Conservation (phyloP, 179 eudicot species). For the Nepenthes alata region DNA sequence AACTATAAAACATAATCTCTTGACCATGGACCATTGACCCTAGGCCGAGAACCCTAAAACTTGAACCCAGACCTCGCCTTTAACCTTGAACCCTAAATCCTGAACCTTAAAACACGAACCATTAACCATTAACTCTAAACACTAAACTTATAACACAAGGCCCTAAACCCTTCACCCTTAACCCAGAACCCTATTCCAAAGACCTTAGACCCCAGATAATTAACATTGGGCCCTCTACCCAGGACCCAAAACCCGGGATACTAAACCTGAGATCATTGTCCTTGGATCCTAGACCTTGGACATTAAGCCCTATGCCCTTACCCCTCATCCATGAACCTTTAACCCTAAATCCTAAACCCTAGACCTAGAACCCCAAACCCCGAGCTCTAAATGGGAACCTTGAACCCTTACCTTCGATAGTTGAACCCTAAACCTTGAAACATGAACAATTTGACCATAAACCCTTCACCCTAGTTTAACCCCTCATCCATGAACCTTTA, state of each 20-base stretch:
- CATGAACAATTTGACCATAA: too few relatives aligned
- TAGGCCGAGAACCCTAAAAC: too few relatives aligned
- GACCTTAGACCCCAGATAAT: slow-evolving; percentile 10
- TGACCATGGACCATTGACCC: too few relatives aligned
- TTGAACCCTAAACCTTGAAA: too few relatives aligned
- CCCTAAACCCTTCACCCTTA: not conserved
- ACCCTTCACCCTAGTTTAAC: too few relatives aligned
- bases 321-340: slow-evolving; percentile 10
- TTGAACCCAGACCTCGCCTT: too few relatives aligned
- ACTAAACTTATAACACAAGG: not conserved
- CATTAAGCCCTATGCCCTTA: too few relatives aligned
- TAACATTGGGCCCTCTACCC: slow-evolving; percentile 17
- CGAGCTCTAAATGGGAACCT: slow-evolving; percentile 13
- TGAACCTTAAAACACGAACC: not conserved
- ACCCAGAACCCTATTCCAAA: not conserved
- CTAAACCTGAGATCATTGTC: not conserved
- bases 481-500: too few relatives aligned
- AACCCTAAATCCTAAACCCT: slow-evolving; percentile 12
- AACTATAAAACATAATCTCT: too few relatives aligned
- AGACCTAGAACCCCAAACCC: slow-evolving; percentile 15
- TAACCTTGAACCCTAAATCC: not conserved
- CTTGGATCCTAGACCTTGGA: too few relatives aligned
- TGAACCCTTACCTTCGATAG: not conserved
- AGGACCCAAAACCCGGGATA: slow-evolving; percentile 14
- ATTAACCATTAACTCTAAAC: not conserved